These are phyloP conservation scores for Sporobolus alterniflorus DNA, from an alignment of 202 grass and related monocot genomes.

Conservation along the genomic window DNA sequence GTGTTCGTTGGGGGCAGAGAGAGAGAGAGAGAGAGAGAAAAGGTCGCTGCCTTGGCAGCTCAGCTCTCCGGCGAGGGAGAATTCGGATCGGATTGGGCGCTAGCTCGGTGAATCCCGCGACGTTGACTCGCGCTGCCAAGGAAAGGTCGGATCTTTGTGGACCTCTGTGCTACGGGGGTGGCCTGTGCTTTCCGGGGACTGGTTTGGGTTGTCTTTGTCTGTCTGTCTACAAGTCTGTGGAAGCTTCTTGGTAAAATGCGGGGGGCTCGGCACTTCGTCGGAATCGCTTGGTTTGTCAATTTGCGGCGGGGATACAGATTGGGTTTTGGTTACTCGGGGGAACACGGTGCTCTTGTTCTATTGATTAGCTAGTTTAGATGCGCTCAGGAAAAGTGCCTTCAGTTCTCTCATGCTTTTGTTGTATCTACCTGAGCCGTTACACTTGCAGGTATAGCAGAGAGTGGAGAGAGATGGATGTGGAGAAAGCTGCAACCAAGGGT, in stretches of 20 bases:
- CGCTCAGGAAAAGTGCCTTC: constrained; percentile 23
- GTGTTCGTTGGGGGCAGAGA: neutral
- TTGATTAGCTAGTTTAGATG: constrained; percentile 3
- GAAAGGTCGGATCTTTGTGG: constrained; percentile 43
- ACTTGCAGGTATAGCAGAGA: constrained; percentile 3
- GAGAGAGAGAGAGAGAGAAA: too few relatives aligned
- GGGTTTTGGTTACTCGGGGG: neutral
- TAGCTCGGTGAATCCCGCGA: constrained; percentile 12
- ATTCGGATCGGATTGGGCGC: constrained; percentile 27
- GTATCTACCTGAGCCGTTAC: constrained; percentile 33
- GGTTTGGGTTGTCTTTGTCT: too few relatives aligned
- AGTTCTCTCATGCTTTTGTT: neutral
- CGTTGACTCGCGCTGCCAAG: constrained; percentile 29
- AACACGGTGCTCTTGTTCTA: neutral
- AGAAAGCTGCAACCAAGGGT: constrained; percentile 69
- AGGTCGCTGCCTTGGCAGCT: constrained; percentile 4
- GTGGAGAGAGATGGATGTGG: constrained; percentile 54
- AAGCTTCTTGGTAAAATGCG: too few relatives aligned
- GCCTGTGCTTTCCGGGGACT: too few relatives aligned
- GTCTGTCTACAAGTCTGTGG: too few relatives aligned
- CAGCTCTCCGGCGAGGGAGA: too few relatives aligned
- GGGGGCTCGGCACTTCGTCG: too few relatives aligned
- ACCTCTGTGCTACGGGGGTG: neutral
- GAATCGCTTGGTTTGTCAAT: too few relatives aligned
- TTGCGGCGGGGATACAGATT: too few relatives aligned